Evolutionary conservation across 2,329 filamentous ascomycete genomes (phyloP).

Genomic region (Sphaceloma murrayae): DNA sequence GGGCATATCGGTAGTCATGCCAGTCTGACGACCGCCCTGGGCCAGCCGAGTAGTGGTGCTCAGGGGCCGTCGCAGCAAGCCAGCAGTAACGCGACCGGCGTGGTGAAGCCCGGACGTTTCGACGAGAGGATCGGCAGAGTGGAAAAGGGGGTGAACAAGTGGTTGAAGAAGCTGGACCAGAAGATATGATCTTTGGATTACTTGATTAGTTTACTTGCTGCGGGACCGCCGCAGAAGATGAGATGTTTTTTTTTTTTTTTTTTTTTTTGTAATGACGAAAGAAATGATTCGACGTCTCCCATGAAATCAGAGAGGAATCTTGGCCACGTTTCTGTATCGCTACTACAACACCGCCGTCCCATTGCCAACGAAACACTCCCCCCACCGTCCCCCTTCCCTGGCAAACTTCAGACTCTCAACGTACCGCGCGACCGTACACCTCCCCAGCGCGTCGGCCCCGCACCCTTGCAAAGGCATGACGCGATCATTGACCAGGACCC

Average conservation of each 20-base stretch:
- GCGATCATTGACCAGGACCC: constrained; percentile 74
- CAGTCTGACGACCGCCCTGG: constrained; percentile 15
- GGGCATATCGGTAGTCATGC: constrained; percentile 19
- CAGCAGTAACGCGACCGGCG: constrained; percentile 32
- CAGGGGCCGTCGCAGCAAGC: constrained; percentile 19
- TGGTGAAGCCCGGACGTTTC: constrained; percentile 35
- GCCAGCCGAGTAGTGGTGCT: constrained; percentile 4
- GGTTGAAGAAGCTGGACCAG: constrained; percentile 64
- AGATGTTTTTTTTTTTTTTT: too few relatives aligned
- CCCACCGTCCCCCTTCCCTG: constrained; percentile 62
- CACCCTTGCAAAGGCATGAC: constrained; percentile 66
- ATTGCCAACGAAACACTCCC: constrained; percentile 45
- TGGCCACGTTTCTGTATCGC: too few relatives aligned
- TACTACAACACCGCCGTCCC: not conserved
- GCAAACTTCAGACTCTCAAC: constrained; percentile 69
- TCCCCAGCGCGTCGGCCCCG: constrained; percentile 56
- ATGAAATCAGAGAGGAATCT: too few relatives aligned
- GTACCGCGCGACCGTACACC: constrained; percentile 61
- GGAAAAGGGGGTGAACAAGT: constrained; percentile 60
- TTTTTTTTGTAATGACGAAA: too few relatives aligned
- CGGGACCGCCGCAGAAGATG: too few relatives aligned
- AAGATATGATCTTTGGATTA: constrained; percentile 6
- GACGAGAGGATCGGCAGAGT: constrained; percentile 57
- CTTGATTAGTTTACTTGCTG: too few relatives aligned
- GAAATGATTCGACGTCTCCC: too few relatives aligned